Evolutionary conservation across 768 basidiomycete species (phyloP), one percentile per base, ranked within the genome.

Genomic region (Russula brevipes): DNA sequence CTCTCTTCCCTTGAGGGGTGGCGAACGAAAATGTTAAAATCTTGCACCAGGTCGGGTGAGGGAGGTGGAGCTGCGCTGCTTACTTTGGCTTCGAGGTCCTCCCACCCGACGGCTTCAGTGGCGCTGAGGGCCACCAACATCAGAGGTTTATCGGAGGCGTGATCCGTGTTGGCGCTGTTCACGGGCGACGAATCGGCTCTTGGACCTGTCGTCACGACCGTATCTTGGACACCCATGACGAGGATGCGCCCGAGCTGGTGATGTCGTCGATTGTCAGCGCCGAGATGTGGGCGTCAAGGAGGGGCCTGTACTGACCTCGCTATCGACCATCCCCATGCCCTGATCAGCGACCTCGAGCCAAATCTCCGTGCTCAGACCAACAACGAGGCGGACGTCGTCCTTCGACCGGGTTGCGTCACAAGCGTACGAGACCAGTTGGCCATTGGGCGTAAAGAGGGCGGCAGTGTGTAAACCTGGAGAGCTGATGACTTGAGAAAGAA

Each of bases 301-400:
- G 3, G 35, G 17, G 3, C 36, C 8, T 14, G n/a, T 1, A 72
- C 78, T 69, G 68, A 89, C 89, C 81, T 91, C 89, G 72, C 86
- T 85, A 63, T 91, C 89, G 3, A 85, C 86, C 84, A 87, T 87
- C 17, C 87, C 88, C 50, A 79, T 76, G 10, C 82, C 85, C 51
- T 85, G 79, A 30, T 82, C 84, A 63, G 77, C 79, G 33, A 85
- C 88, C 73, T 91, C 89, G 55, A 83, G 83, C 89, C 90, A 92
- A 39, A 89, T 78, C 72, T 91, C 89, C 10, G 83, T 82, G 46
- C 84, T 83, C 36, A 92, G 74, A 16, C 89, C 89, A 8, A 86
- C 87, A 33, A 87, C 76, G 47, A 91, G 82, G 57, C 87, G 82
- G 51, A 91, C 80, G 57, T 88, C 85, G 69, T 91, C 89, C 74